These are phyloP conservation scores for Nymphaea colorata DNA, from an alignment of 164 flowering plant species.

Conservation along the genomic window DNA sequence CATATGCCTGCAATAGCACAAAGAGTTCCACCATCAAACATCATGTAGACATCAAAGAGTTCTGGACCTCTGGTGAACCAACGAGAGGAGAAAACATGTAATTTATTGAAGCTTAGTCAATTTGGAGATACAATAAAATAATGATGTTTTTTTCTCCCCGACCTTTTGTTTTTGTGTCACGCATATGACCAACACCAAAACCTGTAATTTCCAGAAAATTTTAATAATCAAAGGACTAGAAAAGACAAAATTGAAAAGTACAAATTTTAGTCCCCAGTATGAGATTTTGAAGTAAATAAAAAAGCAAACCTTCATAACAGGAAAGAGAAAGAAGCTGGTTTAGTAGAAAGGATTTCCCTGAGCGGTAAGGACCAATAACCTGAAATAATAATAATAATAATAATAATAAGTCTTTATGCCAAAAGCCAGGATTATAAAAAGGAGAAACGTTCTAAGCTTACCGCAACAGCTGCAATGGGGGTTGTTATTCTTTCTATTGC, in stretches of 20 bases:
- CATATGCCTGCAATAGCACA: slow-evolving; percentile 59
- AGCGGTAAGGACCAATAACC: slow-evolving; percentile 99
- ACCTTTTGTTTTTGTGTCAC: slow-evolving; percentile 99
- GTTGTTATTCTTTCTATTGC: slow-evolving; percentile 72
- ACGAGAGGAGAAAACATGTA: no score
- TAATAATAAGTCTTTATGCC: neutral
- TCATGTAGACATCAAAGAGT: neutral
- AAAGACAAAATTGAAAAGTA: neutral
- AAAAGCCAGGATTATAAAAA: no score
- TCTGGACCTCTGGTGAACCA: neutral
- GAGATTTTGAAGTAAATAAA: neutral
- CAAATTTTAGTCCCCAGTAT: neutral
- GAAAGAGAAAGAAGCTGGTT: slow-evolving; percentile 99
- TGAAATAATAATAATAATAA: slow-evolving; percentile 18
- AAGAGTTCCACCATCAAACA: neutral
- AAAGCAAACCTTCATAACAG: slow-evolving; percentile 72
- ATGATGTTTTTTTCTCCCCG: neutral
- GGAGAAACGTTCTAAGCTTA: slow-evolving; percentile 23
- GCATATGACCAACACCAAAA: slow-evolving; percentile 99
- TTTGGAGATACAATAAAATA: no score
- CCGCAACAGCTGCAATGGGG: slow-evolving; percentile 97
- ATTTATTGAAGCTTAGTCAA: no score
- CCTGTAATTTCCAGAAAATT: slow-evolving; percentile 35
- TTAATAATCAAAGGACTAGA: neutral
- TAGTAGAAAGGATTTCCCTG: slow-evolving; percentile 96